A percentile compares a stretch with the other conserved stretches of the same genome.
Evolutionary conservation across 106 monocot genomes (phyloP).

Genomic region (Amphibolis antarctica): DNA sequence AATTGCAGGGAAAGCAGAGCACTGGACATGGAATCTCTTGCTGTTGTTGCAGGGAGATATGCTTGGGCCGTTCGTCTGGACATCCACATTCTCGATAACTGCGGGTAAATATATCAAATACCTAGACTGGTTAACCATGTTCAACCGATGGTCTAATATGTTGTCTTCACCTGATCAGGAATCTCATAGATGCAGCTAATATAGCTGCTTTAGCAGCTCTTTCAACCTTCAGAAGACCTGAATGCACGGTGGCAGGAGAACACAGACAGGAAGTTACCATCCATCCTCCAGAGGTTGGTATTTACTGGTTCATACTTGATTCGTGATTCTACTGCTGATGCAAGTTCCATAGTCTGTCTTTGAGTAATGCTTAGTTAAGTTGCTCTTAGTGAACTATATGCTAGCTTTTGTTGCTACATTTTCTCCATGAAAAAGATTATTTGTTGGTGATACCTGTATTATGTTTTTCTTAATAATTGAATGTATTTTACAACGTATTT

Average conservation of each 20-base stretch:
- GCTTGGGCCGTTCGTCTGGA: slow-evolving; percentile 93
- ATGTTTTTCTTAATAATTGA: too few species aligned
- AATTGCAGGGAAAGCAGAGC: slow-evolving; percentile 86
- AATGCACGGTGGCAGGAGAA: slow-evolving; percentile 76
- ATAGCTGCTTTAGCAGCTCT: slow-evolving; percentile 89
- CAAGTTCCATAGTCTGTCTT: too few species aligned
- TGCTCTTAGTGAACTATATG: too few species aligned
- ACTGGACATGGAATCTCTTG: slow-evolving; percentile 93
- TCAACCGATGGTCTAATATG: neutral
- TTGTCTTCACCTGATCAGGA: slow-evolving; percentile 35
- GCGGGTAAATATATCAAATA: slow-evolving; percentile 44
- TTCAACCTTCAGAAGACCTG: slow-evolving; percentile 69
- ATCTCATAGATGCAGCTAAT: slow-evolving; percentile 98
- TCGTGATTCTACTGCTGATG: neutral
- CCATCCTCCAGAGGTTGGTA: slow-evolving; percentile 73
- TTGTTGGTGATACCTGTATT: too few species aligned
- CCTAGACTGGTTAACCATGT: neutral
- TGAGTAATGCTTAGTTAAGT: too few species aligned
- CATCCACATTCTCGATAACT: slow-evolving; percentile 95
- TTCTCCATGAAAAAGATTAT: too few species aligned
- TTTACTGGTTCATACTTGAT: neutral
- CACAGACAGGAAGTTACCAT: slow-evolving; percentile 66
- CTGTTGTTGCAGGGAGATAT: slow-evolving; percentile 83
- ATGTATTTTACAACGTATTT: too few species aligned
- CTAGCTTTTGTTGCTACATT: too few species aligned